Evolutionary conservation across 202 grass and related monocot species (phyloP), one percentile per base, ranked within the genome.

Genomic region (Elaeis oleifera): DNA sequence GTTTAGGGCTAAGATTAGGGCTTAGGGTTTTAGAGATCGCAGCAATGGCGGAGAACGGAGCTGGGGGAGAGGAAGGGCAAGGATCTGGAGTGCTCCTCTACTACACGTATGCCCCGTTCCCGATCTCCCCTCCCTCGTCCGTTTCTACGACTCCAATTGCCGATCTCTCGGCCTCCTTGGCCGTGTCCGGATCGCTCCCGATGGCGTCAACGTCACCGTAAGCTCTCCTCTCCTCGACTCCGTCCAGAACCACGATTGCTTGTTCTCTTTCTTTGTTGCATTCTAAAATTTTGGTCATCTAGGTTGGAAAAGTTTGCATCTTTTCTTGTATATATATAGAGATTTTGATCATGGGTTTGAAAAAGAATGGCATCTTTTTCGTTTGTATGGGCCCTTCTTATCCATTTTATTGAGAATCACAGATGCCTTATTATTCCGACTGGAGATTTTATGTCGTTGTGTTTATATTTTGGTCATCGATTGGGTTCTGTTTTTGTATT

Each of bases 201-300:
- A 85, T 18, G 88, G 92, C 50, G 92, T 97, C 68, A 97, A 97
- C 56, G 82, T 86, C 65, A 97, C 88, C 58, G 92, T 97, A 59
- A 77, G 68, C 52, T 9, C 26, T 36, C 5, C 5, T 31, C 28
- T 31, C 28, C 28, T 31, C 5, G 28, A 31, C 0, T 31, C 28
- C 5, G 5, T 44, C 36, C 36, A 3, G 36, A 44, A 44, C 9
- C 9, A 44, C 36, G 11, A 9, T 44, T 44, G 9, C 9, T 44
- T 13, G 1, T 44, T 13, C 9, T 44, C 9, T 13, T 31, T 6
- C 5, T 31, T 31, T 4, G 28, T 31, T 31, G 0, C 5, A 31
- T 39, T 20, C 14, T n/a, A 2, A 4, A 8, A 16, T 8, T 28
- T 19, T 22, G 58, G 22, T 72, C 23, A 19, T 25, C 1, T 49